Evolutionary conservation across 768 basidiomycete species (phyloP).

Genomic region (Neoboletus brunneissimus): DNA sequence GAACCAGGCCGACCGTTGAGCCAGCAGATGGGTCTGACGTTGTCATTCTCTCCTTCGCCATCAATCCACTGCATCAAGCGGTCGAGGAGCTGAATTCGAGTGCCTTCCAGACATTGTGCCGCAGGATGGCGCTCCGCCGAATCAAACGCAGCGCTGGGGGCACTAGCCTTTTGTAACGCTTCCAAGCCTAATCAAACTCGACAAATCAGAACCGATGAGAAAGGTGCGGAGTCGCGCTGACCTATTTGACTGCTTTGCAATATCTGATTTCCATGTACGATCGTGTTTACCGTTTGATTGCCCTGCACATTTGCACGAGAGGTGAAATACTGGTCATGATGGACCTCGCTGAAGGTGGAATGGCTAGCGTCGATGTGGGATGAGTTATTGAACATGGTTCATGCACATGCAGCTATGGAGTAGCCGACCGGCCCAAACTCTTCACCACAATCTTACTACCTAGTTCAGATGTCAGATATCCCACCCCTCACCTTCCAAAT

Average conservation of each 20-base stretch:
- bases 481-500: too few species aligned
- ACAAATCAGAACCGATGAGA: neutral
- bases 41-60: neutral
- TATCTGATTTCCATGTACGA: conserved; percentile 18
- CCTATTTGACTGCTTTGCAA: conserved; percentile 1
- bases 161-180: conserved; percentile 11
- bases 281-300: conserved; percentile 12
- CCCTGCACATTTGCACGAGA: conserved; percentile 7
- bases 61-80: conserved; percentile 9
- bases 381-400: neutral
- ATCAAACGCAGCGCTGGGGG: conserved; percentile 11
- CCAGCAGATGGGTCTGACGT: conserved; percentile 13
- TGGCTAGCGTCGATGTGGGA: conserved; percentile 14
- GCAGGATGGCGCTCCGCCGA: conserved; percentile 9
- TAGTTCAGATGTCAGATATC: too few species aligned
- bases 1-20: conserved; percentile 20
- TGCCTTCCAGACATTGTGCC: too few species aligned
- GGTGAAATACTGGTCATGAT: conserved; percentile 11
- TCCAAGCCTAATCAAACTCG: neutral
- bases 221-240: neutral
- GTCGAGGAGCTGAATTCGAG: conserved; percentile 1
- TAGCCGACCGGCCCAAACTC: too few species aligned
- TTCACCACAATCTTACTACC: too few species aligned
- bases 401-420: too few species aligned
- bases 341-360: conserved; percentile 20